Evolutionary conservation across 495 filamentous ascomycete genomes (phyloP).

Genomic region (Parathielavia appendiculata): DNA sequence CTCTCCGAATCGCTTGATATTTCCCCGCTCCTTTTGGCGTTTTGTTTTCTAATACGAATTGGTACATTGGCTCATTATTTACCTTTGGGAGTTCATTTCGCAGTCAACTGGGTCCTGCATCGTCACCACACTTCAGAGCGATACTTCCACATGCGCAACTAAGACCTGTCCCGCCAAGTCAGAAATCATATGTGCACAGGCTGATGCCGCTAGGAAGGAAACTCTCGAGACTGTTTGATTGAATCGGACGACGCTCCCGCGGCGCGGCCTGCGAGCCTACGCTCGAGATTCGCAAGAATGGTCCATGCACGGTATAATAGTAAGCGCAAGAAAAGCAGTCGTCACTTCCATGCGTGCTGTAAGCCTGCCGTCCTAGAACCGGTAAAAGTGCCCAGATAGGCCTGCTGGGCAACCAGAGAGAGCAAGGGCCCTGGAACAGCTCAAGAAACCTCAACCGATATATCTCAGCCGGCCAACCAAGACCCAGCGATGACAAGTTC

Average conservation of each 20-base stretch:
- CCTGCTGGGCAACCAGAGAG: conserved; percentile 15
- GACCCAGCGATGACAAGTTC: conserved; percentile 15
- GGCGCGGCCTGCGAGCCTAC: conserved; percentile 29
- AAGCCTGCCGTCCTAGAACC: conserved; percentile 18
- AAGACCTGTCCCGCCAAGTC: too few species aligned
- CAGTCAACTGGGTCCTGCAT: too few species aligned
- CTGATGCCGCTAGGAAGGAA: not conserved
- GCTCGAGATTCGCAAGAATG: conserved; percentile 25
- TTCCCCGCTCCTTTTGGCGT: too few species aligned
- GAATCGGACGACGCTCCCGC: conserved; percentile 29
- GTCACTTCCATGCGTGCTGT: conserved; percentile 26
- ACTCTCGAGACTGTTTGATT: conserved; percentile 23
- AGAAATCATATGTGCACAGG: too few species aligned
- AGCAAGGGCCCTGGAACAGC: conserved; percentile 23
- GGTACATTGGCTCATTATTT: too few species aligned
- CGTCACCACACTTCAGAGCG: too few species aligned
- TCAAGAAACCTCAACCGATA: conserved; percentile 29
- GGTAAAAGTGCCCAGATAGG: conserved; percentile 25
- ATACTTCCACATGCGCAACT: too few species aligned
- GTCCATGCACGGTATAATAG: conserved; percentile 14
- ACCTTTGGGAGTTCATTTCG: too few species aligned
- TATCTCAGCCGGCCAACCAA: conserved; percentile 18
- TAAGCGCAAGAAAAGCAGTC: conserved; percentile 28
- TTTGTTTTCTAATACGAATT: too few species aligned
- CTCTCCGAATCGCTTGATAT: too few species aligned